Evolutionary conservation across 2,329 filamentous ascomycete genomes (phyloP).

Genomic region (Pseudocercospora fuligena): DNA sequence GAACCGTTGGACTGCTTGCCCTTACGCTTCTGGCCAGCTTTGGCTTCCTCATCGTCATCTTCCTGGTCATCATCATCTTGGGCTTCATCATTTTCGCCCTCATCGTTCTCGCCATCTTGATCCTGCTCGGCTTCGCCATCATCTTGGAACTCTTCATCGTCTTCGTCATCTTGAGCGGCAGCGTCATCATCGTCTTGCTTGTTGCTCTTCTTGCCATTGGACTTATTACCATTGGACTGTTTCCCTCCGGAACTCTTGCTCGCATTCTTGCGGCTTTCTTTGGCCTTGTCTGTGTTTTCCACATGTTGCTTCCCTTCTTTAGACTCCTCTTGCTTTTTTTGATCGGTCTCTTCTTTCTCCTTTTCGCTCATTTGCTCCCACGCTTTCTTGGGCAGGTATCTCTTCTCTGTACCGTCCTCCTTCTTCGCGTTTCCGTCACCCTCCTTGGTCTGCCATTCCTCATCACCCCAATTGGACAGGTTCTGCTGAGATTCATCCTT

Average conservation of each 20-base stretch:
- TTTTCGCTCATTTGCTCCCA: conserved; percentile 55
- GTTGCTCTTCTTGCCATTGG: conserved; percentile 23
- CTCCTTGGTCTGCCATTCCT: conserved; percentile 58
- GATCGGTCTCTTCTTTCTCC: conserved; percentile 51
- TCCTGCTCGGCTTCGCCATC: conserved; percentile 38
- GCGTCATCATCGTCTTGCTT: conserved; percentile 31
- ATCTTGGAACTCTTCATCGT: conserved; percentile 35
- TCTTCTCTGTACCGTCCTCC: conserved; percentile 50
- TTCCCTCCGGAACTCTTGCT: conserved; percentile 30
- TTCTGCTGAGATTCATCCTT: conserved; percentile 52
- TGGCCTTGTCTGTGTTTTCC: conserved; percentile 49
- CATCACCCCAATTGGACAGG: conserved; percentile 53
- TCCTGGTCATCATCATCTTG: conserved; percentile 40
- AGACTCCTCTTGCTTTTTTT: conserved; percentile 44
- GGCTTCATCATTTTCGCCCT: conserved; percentile 31
- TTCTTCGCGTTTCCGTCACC: conserved; percentile 51
- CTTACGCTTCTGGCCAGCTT: conserved; percentile 31
- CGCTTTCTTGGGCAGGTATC: conserved; percentile 54
- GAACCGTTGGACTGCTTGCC: conserved; percentile 20
- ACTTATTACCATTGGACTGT: conserved; percentile 24
- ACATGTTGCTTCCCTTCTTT: conserved; percentile 53
- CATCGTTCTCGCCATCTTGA: conserved; percentile 26
- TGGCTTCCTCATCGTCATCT: conserved; percentile 20
- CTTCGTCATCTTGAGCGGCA: conserved; percentile 38
- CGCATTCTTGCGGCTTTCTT: conserved; percentile 46